A percentile compares a stretch with the other conserved stretches of the same genome.
Conservation (phyloP, 176 grass and related monocot genomes). For the Alloteropsis semialata region DNA sequence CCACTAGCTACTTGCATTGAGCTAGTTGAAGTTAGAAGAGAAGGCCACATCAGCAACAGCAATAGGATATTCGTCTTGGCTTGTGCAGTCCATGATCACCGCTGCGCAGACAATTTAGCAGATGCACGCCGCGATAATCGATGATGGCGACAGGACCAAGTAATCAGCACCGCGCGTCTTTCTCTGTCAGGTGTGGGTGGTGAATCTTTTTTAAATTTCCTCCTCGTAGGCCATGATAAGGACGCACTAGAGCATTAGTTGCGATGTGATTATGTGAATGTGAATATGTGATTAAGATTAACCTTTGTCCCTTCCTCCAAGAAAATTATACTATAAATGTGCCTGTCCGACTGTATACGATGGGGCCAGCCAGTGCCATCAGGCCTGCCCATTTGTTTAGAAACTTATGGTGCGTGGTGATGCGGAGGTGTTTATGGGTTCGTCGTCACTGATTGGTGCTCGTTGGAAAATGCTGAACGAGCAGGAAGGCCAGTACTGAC, state of each 20-base stretch:
- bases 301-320: not conserved
- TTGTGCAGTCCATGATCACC: not conserved
- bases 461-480: not conserved
- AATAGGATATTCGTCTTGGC: not conserved
- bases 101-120: not conserved
- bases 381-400: not conserved
- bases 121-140: not conserved
- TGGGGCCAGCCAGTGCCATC: not conserved
- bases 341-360: not conserved
- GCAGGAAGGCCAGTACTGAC: not conserved
- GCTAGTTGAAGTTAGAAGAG: not conserved
- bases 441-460: not conserved
- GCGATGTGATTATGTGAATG: not conserved
- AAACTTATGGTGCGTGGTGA: not conserved
- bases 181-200: not conserved
- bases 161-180: not conserved
- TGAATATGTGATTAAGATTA: not conserved
- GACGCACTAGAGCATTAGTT: not conserved
- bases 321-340: not conserved
- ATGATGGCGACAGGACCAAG: not conserved
- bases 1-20: not conserved
- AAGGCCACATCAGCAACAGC: not conserved
- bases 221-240: not conserved
- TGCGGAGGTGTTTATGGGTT: not conserved
- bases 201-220: not conserved